phyloP scores from a whole-genome alignment of 176 grass and related monocot species.

The Musa acuminata region DNA sequence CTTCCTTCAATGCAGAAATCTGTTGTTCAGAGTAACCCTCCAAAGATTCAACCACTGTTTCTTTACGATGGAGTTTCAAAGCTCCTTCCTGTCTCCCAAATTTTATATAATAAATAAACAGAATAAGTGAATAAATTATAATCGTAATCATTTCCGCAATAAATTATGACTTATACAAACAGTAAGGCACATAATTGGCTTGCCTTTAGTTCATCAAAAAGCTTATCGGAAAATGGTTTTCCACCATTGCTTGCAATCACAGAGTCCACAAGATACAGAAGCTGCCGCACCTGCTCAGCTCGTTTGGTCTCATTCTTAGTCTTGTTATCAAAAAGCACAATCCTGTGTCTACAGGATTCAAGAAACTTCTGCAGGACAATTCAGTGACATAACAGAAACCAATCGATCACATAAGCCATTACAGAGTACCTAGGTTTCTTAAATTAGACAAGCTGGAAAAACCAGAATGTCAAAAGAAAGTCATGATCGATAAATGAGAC shows the following conservation, averaged over 20 bases:
- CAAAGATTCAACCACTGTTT: slow-evolving; percentile 17
- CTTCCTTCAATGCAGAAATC: slow-evolving; percentile 41
- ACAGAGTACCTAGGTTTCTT: not conserved
- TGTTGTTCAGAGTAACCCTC: slow-evolving; percentile 42
- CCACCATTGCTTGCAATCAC: slow-evolving; percentile 36
- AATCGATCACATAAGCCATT: not conserved
- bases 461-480: too few relatives aligned
- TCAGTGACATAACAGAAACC: not conserved
- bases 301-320: slow-evolving; percentile 19
- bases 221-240: slow-evolving; percentile 42
- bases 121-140: too few relatives aligned
- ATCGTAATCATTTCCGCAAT: too few relatives aligned
- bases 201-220: slow-evolving; percentile 51
- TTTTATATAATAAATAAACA: not conserved
- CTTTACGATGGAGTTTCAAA: slow-evolving; percentile 12
- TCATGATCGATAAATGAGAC: too few relatives aligned
- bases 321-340: slow-evolving; percentile 57
- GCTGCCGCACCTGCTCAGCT: slow-evolving; percentile 17
- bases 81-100: slow-evolving; percentile 33
- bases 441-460: too few relatives aligned
- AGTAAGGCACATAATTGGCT: slow-evolving; percentile 4
- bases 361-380: slow-evolving; percentile 30
- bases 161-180: not conserved
- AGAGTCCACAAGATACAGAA: slow-evolving; percentile 37
- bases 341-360: slow-evolving; percentile 32